Evolutionary conservation across 2,329 filamentous ascomycete species (phyloP).

Genomic region (Ophiostoma fasciatum): DNA sequence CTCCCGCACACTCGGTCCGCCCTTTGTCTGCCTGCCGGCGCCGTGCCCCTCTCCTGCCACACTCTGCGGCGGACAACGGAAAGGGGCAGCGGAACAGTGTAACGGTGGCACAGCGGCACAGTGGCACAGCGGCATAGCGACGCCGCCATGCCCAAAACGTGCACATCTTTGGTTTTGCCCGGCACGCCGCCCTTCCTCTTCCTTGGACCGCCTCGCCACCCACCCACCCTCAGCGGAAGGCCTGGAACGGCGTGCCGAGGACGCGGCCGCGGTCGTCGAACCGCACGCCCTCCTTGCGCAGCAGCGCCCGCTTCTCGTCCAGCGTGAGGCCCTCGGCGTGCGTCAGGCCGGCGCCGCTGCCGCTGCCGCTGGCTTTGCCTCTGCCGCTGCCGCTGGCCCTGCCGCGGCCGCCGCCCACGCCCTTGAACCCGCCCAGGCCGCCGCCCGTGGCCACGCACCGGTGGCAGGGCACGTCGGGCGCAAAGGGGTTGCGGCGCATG

Average conservation of each 20-base stretch:
- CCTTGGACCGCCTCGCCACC: too few relatives aligned
- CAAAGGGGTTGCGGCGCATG: conserved; percentile 65
- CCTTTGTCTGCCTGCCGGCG: too few relatives aligned
- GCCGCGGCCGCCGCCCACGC: conserved; percentile 47
- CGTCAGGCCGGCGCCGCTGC: conserved; percentile 28
- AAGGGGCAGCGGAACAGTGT: too few relatives aligned
- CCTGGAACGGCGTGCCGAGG: conserved; percentile 38
- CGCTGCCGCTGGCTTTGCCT: conserved; percentile 35
- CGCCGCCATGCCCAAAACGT: too few relatives aligned
- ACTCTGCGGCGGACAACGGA: too few relatives aligned
- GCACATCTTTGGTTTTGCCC: too few relatives aligned
- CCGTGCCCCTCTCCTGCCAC: too few relatives aligned
- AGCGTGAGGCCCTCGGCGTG: conserved; percentile 47
- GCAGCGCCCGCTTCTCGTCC: conserved; percentile 44
- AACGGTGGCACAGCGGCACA: too few relatives aligned
- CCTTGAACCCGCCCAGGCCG: conserved; percentile 57
- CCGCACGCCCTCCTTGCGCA: conserved; percentile 48
- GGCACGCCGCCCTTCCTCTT: too few relatives aligned
- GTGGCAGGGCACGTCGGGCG: conserved; percentile 69
- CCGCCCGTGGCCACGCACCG: conserved; percentile 62
- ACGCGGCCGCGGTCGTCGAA: conserved; percentile 47
- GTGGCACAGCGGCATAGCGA: too few relatives aligned
- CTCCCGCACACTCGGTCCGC: too few relatives aligned
- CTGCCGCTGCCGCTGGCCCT: conserved; percentile 30
- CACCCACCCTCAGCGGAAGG: conserved; percentile 19